These are phyloP conservation scores for Tetrapisispora phaffii DNA, from an alignment of 805 yeast species.

Conservation along the genomic window DNA sequence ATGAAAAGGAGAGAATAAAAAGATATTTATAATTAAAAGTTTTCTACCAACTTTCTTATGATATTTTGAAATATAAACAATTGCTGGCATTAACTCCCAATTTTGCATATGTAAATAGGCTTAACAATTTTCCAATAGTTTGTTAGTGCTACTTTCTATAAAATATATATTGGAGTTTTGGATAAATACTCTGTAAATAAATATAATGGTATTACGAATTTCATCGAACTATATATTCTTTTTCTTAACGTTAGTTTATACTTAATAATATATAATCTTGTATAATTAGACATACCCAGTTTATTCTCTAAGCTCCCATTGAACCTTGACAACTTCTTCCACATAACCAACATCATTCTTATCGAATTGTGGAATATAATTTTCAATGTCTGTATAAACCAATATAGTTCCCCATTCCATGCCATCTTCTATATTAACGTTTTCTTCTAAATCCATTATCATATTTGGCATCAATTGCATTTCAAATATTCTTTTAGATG, in stretches of 20 bases:
- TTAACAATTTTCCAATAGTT: too few relatives aligned
- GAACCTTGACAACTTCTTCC: slow-evolving; percentile 75
- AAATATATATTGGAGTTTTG: too few relatives aligned
- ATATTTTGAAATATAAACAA: not conserved
- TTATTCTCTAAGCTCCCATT: slow-evolving; percentile 51
- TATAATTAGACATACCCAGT: not conserved
- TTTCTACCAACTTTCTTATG: slow-evolving; percentile 8
- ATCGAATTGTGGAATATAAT: slow-evolving; percentile 49
- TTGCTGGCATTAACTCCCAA: too few relatives aligned
- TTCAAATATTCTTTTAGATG: slow-evolving; percentile 59
- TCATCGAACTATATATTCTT: too few relatives aligned
- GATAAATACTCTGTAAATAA: too few relatives aligned
- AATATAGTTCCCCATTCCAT: slow-evolving; percentile 97
- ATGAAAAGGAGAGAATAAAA: slow-evolving; percentile 53
- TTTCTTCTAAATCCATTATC: slow-evolving; percentile 67
- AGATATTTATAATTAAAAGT: slow-evolving; percentile 35
- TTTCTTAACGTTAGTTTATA: too few relatives aligned
- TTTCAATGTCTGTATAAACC: slow-evolving; percentile 67
- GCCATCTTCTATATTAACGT: slow-evolving; percentile 47
- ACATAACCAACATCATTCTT: slow-evolving; percentile 65
- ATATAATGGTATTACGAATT: too few relatives aligned
- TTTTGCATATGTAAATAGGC: too few relatives aligned
- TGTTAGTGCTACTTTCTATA: too few relatives aligned
- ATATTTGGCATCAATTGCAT: slow-evolving; percentile 91
- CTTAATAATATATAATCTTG: not conserved